These are phyloP conservation scores for Scenedesmus sp. DNA, from an alignment of 163 green algal species.

Conservation along the genomic window DNA sequence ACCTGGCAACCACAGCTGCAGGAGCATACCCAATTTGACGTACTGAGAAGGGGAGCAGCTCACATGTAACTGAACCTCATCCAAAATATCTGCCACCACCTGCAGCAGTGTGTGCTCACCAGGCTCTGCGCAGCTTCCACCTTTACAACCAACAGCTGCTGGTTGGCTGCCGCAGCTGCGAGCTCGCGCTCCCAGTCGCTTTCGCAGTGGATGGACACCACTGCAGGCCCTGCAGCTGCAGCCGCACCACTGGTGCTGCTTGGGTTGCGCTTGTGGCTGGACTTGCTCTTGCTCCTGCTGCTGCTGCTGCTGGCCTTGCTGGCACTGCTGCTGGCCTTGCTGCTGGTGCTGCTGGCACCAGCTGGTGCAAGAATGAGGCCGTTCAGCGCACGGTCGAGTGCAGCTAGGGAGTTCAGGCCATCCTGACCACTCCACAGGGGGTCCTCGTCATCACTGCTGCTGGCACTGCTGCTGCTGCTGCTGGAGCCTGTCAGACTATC, in stretches of 20 bases:
- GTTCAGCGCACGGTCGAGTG: slow-evolving; percentile 4
- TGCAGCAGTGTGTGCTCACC: slow-evolving; percentile 25
- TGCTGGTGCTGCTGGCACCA: neutral
- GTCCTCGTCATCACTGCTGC: slow-evolving; percentile 8
- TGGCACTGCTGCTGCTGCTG: slow-evolving; percentile 26
- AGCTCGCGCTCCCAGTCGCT: slow-evolving; percentile 36
- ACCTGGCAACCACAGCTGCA: neutral
- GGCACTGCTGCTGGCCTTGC: slow-evolving; percentile 6
- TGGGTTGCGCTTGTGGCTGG: neutral
- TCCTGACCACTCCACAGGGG: neutral
- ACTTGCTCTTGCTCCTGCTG: slow-evolving; percentile 10
- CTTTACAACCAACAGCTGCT: slow-evolving; percentile 48
- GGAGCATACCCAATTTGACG: neutral
- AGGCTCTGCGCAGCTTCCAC: neutral
- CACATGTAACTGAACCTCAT: no score
- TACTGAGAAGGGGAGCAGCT: no score
- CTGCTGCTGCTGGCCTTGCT: neutral
- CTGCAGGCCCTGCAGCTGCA: slow-evolving; percentile 13
- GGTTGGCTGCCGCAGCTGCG: slow-evolving; percentile 13
- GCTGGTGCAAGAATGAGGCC: slow-evolving; percentile 10
- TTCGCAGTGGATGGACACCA: slow-evolving; percentile 10
- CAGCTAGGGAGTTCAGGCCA: neutral
- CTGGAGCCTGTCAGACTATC: neutral
- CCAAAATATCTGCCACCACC: no score
- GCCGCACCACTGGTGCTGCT: neutral